Evolutionary conservation across 2,329 filamentous ascomycete genomes (phyloP), one percentile per base, ranked within the genome.

Genomic region (Penicillium sp.): DNA sequence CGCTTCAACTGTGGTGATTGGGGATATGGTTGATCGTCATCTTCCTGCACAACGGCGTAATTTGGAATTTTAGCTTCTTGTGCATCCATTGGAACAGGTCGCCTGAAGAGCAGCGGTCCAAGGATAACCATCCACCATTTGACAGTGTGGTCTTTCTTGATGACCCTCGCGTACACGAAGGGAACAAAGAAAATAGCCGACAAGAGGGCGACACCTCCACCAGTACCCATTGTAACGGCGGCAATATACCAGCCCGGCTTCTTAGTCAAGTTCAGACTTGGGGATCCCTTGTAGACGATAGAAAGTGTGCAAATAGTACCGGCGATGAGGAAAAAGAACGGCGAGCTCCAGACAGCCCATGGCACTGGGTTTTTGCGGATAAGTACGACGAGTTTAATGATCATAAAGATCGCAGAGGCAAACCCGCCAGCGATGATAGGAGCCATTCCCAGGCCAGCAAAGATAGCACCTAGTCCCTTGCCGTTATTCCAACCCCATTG

Each of bases 201-300:
- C 5, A 90, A 71, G 33, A 85, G 5, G 49, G 73, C 77, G 33
- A 91, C 73, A 57, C 83, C 87, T 47, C 72, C 76, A 59, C 87
- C 87, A 35, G 78, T 79, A 42, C 87, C 86, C 59, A 90, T 66
- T 18, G 84, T 86, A 59, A 90, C 86, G 14, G 81, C 74, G 11
- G 80, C 86, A 59, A 91, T 83, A 66, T 83, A 91, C 81, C 82
- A 85, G 8, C 72, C 71, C 1, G 88, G 85, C 64, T 86, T 88
- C 73, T 86, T 83, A 75, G 75, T 78, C 26, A 90, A 76, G 21
- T 81, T 80, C 28, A 89, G 80, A 58, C 78, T 85, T 23, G 88
- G 87, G 9, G 88, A 90, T 14, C 88, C 88, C 80, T 91, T 91
- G 81, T 90, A 91, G 63, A 91, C 88, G 64, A 92, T 85, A 45